Base-by-base conservation (phyloP, 2,329 filamentous ascomycete genomes). In the Westerdykella ornata region DNA sequence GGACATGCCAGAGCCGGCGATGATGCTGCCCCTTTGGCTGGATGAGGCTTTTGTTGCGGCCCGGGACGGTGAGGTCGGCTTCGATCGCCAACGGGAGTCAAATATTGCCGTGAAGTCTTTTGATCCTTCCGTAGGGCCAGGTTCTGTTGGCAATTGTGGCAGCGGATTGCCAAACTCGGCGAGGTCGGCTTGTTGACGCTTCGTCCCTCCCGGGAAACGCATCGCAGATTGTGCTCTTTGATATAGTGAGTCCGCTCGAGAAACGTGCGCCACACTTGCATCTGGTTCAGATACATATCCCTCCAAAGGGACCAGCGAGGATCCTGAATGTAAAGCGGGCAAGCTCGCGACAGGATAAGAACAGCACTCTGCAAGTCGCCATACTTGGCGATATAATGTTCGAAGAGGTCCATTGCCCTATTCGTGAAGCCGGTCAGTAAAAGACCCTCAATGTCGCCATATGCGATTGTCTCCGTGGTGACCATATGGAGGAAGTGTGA, bases 291-390 rank as follows among this genome's bases (percentile, higher is more conserved):
- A 37, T 81, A 80, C 42, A 82, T 77, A 60, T 90, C 88, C 47
- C 84, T 82, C 84, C 86, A 90, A 41, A 82, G 79, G 8, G 75
- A 73, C 67, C 82, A 87, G 48, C 87, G 81, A 33, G 83, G 71
- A 61, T 92, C 87, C 62, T 84, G 78, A 50, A 90, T 81, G 63
- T 87, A 90, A 7, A 80, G 75, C 0, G 86, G 86, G 42, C 81
- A 78, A 51, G 83, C 84, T 60, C 85, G 81, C 11, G 83, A 83
- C 43, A 85, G 77, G 45, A 87, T 77, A 2, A 92, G 72, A 0
- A 85, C 82, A 1, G 85, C 84, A 1, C 85, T 88, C 66, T 94
- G 87, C 17, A 86, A 74, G 61, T 90, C 86, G 57, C 81, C 75
- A 60, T 84, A 88, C 51, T 83, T 84, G 52, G 82, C 75, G 35